Base-by-base conservation (phyloP, 805 yeast genomes). In the Priceomyces melissophilus region DNA sequence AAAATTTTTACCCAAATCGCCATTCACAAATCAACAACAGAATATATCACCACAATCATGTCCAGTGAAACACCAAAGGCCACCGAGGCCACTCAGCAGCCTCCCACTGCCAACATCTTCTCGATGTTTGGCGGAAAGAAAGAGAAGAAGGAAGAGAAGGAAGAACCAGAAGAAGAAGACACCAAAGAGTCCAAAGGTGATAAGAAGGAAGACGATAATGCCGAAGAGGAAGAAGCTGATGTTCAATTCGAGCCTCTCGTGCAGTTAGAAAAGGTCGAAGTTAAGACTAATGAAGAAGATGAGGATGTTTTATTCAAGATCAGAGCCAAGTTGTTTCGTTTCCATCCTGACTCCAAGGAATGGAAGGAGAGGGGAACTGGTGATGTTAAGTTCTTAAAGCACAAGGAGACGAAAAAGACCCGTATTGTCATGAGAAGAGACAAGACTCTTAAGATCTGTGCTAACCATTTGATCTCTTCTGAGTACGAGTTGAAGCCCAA, bases 361-460 rank as follows among this genome's bases (percentile, higher is more conserved):
- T 93, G 99, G 99, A 93, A 93, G 69, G 99, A 93, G 77, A 87
- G 99, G 75, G 99, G 99, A 57, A 88, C 96, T 28, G 99, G 99
- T 60, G 99, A 93, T 61, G 96, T 89, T 56, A 88, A 93, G 71
- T 87, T 93, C 69, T 80, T 93, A 63, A 76, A 91, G 73, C 96
- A 91, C 74, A 89, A 88, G 67, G 70, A 71, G 47, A 73, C 87
- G 44, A 77, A 79, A 44, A 90, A 88, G 72, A 87, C 87, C 49
- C 84, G 99, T 74, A 69, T 93, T 52, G 75, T 93, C 61, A 93
- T 93, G 99, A 88, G 99, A 81, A 88, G 99, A 75, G 99, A 93
- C 74, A 91, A 91, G 77, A 93, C 98, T 41, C 79, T 93, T 63
- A 93, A 93, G 78, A 84, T 93, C 60, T 93, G 99, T 69, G 99